Base-by-base conservation (phyloP, 768 basidiomycete genomes). In the Royoungia palumana region DNA sequence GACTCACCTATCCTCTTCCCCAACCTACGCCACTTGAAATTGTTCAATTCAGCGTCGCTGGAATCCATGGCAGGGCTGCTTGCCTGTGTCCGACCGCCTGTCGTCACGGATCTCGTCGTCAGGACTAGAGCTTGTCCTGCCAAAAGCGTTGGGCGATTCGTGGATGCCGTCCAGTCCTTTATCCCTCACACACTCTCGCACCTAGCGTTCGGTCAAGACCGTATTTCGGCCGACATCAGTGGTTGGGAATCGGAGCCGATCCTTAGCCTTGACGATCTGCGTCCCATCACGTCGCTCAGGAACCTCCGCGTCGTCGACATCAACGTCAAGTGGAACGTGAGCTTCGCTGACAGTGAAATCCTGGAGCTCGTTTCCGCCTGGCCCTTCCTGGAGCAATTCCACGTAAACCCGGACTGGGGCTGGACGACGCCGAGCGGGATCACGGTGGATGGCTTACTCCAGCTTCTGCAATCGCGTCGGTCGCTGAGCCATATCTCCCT, bases 341-440 rank as follows among this genome's bases (percentile, higher is more conserved):
- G 9, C 12, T 11, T 59, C 22, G 24, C 35, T 32, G 53, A 51
- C 14, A 19, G 12, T 6, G 41, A 39, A 3, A 6, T 58, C 12
- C 7, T 49, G 3, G n/a, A 5, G 6, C 21, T 57, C 16, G 55
- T 7, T 1, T 40, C 45, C 9, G 35, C 43, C 19, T 58, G 57
- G 53, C 54, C 44, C 21, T 32, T 32, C 17, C 11, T 60, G 8
- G 35, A 55, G 19, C 2, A 11, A 3, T 17, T 54, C 5, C 7
- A 5, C 41, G 47, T 60, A 14, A 56, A 60, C 25, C 13, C 20
- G 17, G 24, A 36, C 0, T 50, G 35, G 47, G 56, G 54, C 2
- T 56, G 57, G 51, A 38, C 27, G 6, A 35, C 19, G 5, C 4
- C 27, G 7, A 35, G 43, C 2, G 49, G 47, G 2, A 50, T 59